These are phyloP conservation scores for Cyberlindnera maritima DNA, from an alignment of 805 yeast species.

Conservation along the genomic window DNA sequence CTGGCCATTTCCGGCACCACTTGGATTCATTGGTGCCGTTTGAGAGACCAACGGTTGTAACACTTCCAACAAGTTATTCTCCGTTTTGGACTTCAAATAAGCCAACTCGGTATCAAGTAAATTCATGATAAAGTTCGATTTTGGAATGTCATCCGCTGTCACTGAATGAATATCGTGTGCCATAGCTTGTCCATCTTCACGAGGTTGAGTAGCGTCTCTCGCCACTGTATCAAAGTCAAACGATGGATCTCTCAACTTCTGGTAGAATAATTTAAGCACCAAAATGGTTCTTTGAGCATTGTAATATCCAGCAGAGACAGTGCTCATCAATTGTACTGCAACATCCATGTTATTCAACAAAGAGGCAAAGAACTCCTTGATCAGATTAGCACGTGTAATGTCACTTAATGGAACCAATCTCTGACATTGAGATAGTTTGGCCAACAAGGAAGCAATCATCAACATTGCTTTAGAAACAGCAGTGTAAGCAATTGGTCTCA, in stretches of 20 bases:
- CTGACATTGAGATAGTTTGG: conserved; percentile 23
- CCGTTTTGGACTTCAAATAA: conserved; percentile 12
- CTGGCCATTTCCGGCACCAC: conserved; percentile 19
- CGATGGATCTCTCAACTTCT: conserved; percentile 17
- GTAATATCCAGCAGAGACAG: conserved; percentile 14
- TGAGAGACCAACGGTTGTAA: conserved; percentile 15
- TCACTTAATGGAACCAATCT: conserved; percentile 10
- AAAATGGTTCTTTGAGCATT: conserved; percentile 20
- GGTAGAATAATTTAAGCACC: conserved; percentile 15
- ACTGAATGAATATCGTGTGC: conserved; percentile 13
- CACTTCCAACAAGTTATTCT: conserved; percentile 15
- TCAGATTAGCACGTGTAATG: conserved; percentile 5
- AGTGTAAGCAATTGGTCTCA: conserved; percentile 36
- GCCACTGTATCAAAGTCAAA: conserved; percentile 21
- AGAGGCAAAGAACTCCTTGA: conserved; percentile 13
- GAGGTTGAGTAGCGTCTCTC: conserved; percentile 1
- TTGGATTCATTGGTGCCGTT: conserved; percentile 10
- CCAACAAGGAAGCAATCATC: conserved; percentile 7
- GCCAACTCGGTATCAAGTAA: conserved; percentile 17
- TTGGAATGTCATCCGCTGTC: conserved; percentile 21
- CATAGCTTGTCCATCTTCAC: not conserved
- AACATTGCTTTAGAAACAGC: conserved; percentile 16
- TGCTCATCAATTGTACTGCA: conserved; percentile 17
- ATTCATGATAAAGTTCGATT: conserved; percentile 13
- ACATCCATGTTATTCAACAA: conserved; percentile 9